Evolutionary conservation across 768 basidiomycete species (phyloP).

Genomic region (Trametes villosa): DNA sequence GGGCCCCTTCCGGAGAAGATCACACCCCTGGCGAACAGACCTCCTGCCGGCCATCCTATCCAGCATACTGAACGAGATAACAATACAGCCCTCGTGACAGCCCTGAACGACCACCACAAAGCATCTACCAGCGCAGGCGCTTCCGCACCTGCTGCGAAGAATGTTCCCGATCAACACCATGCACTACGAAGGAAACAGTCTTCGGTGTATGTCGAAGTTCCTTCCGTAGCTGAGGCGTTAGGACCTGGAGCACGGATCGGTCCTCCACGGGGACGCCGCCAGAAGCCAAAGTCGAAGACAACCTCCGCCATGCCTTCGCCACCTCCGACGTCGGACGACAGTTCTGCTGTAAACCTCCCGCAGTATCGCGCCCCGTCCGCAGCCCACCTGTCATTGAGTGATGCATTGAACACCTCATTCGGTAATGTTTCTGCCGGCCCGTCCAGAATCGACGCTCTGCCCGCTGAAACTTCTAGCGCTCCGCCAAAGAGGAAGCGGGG

Average conservation of each 20-base stretch:
- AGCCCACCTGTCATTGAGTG: not conserved
- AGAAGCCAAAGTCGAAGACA: not conserved
- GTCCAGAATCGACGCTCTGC: not conserved
- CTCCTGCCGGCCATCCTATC: no score
- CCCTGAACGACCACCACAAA: not conserved
- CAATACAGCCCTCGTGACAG: no score
- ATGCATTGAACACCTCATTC: constrained; percentile 14
- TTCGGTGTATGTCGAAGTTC: not conserved
- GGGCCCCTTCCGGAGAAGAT: no score
- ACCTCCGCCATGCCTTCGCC: not conserved
- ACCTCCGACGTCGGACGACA: constrained; percentile 3
- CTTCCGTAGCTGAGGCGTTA: not conserved
- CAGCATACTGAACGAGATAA: no score
- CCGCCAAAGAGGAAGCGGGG: not conserved
- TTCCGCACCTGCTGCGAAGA: not conserved
- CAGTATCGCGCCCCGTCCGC: not conserved
- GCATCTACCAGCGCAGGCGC: not conserved
- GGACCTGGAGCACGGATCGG: not conserved
- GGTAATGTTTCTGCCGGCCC: not conserved
- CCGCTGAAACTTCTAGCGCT: not conserved
- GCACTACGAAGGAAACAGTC: not conserved
- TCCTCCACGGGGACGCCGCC: not conserved
- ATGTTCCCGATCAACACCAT: no score
- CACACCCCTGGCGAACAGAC: no score
- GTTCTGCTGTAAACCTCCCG: not conserved